A percentile compares a stretch with the other conserved stretches of the same genome.
Evolutionary conservation across 2,329 filamentous ascomycete species (phyloP).

Genomic region (Phialemonium atrogriseum): DNA sequence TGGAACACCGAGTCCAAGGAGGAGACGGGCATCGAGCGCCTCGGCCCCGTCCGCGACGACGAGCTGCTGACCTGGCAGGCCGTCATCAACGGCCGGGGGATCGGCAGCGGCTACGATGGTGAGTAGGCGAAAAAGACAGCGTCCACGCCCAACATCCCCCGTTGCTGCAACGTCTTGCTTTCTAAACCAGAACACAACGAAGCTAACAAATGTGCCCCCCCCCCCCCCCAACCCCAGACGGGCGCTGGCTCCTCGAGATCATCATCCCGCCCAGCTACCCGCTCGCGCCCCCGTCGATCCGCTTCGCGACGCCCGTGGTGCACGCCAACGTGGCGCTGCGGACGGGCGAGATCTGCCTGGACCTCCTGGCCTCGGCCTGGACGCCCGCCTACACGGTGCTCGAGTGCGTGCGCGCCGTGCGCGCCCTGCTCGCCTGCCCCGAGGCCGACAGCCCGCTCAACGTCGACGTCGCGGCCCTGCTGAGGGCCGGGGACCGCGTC

Average conservation of each 20-base stretch:
- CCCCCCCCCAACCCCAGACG: conserved; percentile 44
- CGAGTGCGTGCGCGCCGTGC: conserved; percentile 63
- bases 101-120: conserved; percentile 51
- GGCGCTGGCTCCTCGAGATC: conserved; percentile 78
- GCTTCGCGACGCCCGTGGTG: conserved; percentile 75
- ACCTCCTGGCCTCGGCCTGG: conserved; percentile 74
- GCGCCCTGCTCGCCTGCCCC: conserved; percentile 59
- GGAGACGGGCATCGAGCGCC: conserved; percentile 49
- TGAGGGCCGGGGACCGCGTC: conserved; percentile 59
- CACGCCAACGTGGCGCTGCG: conserved; percentile 68
- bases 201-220: too few species aligned
- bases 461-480: conserved; percentile 65
- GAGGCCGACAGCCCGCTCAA: conserved; percentile 71
- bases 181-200: too few species aligned
- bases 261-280: conserved; percentile 72
- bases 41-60: conserved; percentile 45
- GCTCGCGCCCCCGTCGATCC: conserved; percentile 64
- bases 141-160: too few species aligned
- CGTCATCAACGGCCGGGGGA: conserved; percentile 49
- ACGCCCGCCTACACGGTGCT: conserved; percentile 77
- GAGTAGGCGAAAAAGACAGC: too few species aligned
- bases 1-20: conserved; percentile 40
- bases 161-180: too few species aligned
- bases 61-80: conserved; percentile 51
- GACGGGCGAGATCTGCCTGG: conserved; percentile 89